A percentile compares a stretch with the other conserved stretches of the same genome.
phyloP scores from a whole-genome alignment of 768 basidiomycete species.

The Mycena haematopus region DNA sequence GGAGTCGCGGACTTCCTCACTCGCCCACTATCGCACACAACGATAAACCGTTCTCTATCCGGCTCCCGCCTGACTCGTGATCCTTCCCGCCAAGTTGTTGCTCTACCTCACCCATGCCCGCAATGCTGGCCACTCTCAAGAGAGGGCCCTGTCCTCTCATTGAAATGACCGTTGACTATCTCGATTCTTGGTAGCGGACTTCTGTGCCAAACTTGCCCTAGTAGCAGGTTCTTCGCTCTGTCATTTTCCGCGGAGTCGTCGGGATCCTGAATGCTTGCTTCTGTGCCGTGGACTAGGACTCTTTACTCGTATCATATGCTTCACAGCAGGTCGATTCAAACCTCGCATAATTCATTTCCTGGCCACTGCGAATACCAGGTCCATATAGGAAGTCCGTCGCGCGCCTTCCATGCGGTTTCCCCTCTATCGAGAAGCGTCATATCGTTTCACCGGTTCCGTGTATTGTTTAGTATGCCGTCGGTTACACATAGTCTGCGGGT shows the following conservation, averaged over 20 bases:
- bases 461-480: neutral
- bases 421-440: neutral
- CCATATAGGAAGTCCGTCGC: conserved; percentile 2
- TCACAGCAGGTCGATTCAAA: neutral
- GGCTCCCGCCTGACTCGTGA: too few species aligned
- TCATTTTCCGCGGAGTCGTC: neutral
- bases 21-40: too few species aligned
- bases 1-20: too few species aligned
- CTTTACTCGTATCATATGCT: neutral
- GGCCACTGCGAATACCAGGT: neutral
- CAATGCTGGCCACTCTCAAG: too few species aligned
- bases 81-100: too few species aligned
- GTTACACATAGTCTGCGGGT: neutral
- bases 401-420: neutral
- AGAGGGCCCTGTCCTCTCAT: too few species aligned
- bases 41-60: too few species aligned
- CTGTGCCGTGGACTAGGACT: neutral
- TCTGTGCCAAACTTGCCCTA: neutral
- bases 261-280: neutral
- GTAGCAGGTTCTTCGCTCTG: neutral
- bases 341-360: neutral
- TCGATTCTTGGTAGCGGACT: too few species aligned
- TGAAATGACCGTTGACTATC: too few species aligned
- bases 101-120: too few species aligned
- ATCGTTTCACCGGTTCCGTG: neutral